These are phyloP conservation scores for Candolleomyces eurysporus DNA, from an alignment of 768 basidiomycete genomes.

Conservation along the genomic window DNA sequence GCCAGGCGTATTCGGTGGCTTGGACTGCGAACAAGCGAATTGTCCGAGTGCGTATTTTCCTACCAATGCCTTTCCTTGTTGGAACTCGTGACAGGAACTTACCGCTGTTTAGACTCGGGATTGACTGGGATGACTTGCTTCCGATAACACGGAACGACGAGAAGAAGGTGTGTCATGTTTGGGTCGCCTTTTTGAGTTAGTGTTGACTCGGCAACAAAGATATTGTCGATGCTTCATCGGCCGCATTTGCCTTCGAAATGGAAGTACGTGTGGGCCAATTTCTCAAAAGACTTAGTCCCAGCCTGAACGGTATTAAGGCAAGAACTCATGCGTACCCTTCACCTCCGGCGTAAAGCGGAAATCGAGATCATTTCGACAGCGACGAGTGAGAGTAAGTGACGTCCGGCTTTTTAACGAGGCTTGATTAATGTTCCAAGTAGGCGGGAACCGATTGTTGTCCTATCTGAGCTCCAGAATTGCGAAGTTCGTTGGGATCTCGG, in stretches of 20 bases:
- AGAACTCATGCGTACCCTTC: slow-evolving; percentile 79
- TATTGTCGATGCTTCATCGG: slow-evolving; percentile 50
- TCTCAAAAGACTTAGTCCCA: neutral
- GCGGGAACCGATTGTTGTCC: too few species aligned
- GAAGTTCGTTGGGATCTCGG: too few species aligned
- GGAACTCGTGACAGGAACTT: neutral
- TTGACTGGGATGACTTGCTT: slow-evolving; percentile 60
- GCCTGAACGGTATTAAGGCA: slow-evolving; percentile 43
- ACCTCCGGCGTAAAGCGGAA: slow-evolving; percentile 86
- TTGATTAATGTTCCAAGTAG: too few species aligned
- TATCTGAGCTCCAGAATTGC: too few species aligned
- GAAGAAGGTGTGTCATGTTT: slow-evolving; percentile 54
- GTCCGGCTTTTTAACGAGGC: too few species aligned
- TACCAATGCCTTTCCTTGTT: neutral
- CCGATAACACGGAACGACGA: slow-evolving; percentile 71
- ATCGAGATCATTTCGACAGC: slow-evolving; percentile 64
- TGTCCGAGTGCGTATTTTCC: slow-evolving; percentile 47
- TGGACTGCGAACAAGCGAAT: slow-evolving; percentile 71
- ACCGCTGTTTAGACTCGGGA: slow-evolving; percentile 45
- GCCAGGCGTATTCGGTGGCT: slow-evolving; percentile 72
- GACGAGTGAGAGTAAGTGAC: neutral
- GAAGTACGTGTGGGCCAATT: slow-evolving; percentile 46
- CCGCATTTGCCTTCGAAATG: slow-evolving; percentile 55
- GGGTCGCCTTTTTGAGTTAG: too few species aligned
- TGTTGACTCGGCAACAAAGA: too few species aligned